Base-by-base conservation (phyloP, 2,329 filamentous ascomycete species). In the Gaeumannomyces tritici region DNA sequence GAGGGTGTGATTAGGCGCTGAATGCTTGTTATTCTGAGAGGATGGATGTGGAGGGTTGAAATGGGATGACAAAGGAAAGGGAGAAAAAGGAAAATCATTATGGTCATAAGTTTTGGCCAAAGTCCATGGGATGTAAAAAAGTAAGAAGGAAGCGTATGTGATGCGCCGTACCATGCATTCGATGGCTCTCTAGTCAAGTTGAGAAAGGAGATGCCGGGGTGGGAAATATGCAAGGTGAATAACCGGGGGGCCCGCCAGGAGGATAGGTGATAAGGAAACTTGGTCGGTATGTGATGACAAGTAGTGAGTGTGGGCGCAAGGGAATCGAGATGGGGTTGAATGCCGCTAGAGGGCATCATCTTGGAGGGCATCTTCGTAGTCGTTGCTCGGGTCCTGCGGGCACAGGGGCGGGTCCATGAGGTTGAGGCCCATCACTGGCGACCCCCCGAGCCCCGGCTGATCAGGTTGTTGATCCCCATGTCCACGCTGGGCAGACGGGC, bases 381-480 rank as follows among this genome's bases (percentile, higher is more conserved):
- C 42, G 42, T 24, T 51, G 42, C 42, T 51, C 9, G 42, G 42
- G 2, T 21, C 42, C 24, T 21, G 42, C 18, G 11, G 42, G n/a
- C 42, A 51, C 2, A 51, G 42, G 18, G 42, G 24, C 42, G 42
- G 42, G 42, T 51, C 42, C 13, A 51, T 21, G 21, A 51, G 6
- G 42, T 24, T 21, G 42, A 51, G 42, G 21, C 42, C 42, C 15
- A 51, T 51, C 42, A 51, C 51, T 67, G 64, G 35, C 62, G 63
- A 35, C 69, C 68, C 47, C 72, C 70, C 11, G 72, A 70, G 18
- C 79, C 75, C 28, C 81, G 76, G 71, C 85, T 83, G 67, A 86
- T 83, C 63, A 86, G 80, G 60, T 81, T 76, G 61, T 80, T 80
- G 67, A 87, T 86, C 28, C 81, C 83, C 83, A 87, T 86, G 67